Conservation (phyloP, 2,329 filamentous ascomycete genomes). For the Zarea fungicola region DNA sequence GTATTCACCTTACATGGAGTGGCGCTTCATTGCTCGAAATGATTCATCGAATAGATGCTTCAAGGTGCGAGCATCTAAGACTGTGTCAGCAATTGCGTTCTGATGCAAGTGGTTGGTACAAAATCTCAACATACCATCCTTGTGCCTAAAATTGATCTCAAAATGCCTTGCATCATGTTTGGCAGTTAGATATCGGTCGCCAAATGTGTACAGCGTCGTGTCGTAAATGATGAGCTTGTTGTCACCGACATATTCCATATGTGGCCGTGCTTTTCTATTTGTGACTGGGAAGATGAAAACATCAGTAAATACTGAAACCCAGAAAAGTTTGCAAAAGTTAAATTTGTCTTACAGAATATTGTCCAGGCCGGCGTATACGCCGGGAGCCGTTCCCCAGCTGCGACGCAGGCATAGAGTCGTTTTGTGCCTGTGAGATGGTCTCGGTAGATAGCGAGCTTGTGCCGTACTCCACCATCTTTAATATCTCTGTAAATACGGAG, state of each 20-base stretch:
- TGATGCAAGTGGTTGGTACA: not conserved
- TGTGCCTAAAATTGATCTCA: not conserved
- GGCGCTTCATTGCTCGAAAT: not conserved
- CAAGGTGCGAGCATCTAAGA: not conserved
- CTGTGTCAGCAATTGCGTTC: too few species aligned
- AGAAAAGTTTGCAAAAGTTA: too few species aligned
- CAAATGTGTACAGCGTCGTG: conserved; percentile 1
- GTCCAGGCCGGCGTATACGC: conserved; percentile 11
- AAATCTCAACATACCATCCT: not conserved
- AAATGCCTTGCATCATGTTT: not conserved
- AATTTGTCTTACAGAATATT: conserved; percentile 12
- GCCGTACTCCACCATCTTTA: conserved; percentile 2
- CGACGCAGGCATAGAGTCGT: conserved; percentile 7
- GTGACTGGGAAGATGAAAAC: not conserved
- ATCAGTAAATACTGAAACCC: not conserved
- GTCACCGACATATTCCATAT: not conserved
- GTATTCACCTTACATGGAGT: not conserved
- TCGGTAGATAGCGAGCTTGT: conserved; percentile 12
- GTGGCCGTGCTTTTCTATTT: not conserved
- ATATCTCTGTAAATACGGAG: not conserved
- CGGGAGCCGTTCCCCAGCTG: not conserved
- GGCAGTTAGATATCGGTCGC: conserved; percentile 2
- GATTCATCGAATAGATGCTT: conserved; percentile 4
- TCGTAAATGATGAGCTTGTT: conserved; percentile 5
- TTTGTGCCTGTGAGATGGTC: conserved; percentile 8